phyloP scores from a whole-genome alignment of 2,329 filamentous ascomycete genomes.

The Trichoderma sp. region DNA sequence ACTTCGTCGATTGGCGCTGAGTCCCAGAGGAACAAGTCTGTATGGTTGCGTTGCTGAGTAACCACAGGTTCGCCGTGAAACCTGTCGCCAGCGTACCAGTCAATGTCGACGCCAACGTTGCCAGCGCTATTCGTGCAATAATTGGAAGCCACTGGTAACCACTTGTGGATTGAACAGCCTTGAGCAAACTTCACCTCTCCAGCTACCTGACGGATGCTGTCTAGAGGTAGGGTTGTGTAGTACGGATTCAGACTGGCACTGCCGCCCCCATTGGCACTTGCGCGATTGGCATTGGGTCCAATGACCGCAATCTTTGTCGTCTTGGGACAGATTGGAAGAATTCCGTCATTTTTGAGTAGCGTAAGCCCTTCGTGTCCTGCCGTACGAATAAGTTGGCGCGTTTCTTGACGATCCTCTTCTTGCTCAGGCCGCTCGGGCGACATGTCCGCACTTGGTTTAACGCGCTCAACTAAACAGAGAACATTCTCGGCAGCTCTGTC shows the following conservation, averaged over 20 bases:
- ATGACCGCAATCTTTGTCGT: no score
- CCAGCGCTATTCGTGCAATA: background rate
- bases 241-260: background rate
- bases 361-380: no score
- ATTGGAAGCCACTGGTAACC: background rate
- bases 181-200: background rate
- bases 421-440: no score
- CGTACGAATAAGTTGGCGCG: no score
- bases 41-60: background rate
- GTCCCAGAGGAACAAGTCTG: background rate
- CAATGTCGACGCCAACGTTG: background rate
- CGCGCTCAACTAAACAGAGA: no score
- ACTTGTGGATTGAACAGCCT: background rate
- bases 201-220: background rate
- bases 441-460: no score
- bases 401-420: no score
- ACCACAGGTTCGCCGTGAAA: background rate
- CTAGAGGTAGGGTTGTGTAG: background rate
- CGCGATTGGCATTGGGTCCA: background rate
- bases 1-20: background rate
- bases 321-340: no score
- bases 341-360: no score
- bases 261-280: background rate
- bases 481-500: no score
- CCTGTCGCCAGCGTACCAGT: background rate